phyloP scores from a whole-genome alignment of 2,329 filamentous ascomycete genomes.

The Macrophomina phaseolina region DNA sequence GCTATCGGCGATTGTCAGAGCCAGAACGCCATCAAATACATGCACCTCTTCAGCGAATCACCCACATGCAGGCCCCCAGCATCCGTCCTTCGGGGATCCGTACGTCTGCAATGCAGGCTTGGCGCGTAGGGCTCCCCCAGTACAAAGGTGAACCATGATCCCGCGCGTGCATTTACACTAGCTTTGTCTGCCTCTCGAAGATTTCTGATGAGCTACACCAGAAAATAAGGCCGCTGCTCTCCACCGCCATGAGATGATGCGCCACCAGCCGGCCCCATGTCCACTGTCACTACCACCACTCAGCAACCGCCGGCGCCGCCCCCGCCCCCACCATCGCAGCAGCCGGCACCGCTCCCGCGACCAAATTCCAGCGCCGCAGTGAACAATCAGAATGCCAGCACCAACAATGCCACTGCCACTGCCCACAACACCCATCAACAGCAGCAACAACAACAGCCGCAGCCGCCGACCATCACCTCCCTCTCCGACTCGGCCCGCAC shows the following conservation, averaged over 20 bases:
- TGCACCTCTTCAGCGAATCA: neutral
- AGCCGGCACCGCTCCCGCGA: neutral
- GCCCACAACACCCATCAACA: neutral
- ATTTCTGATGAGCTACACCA: too few relatives aligned
- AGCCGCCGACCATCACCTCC: conserved; percentile 1
- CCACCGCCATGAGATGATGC: conserved; percentile 8
- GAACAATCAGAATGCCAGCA: neutral
- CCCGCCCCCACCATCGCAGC: neutral
- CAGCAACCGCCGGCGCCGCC: neutral
- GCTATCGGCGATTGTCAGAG: conserved; percentile 1
- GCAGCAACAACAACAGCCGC: neutral
- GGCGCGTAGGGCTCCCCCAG: conserved; percentile 11
- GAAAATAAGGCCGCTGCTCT: neutral
- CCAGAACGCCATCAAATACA: neutral
- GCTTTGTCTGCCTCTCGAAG: neutral
- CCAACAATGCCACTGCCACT: neutral
- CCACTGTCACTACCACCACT: neutral
- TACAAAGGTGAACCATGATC: neutral
- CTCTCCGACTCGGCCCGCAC: conserved; percentile 20
- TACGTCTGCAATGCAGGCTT: conserved; percentile 6
- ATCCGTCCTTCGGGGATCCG: neutral
- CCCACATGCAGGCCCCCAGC: neutral
- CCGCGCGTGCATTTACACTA: neutral
- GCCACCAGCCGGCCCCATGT: neutral
- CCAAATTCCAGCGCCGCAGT: conserved; percentile 13